Base-by-base conservation (phyloP, 2,329 filamentous ascomycete genomes). In the Microsporum audouinii region DNA sequence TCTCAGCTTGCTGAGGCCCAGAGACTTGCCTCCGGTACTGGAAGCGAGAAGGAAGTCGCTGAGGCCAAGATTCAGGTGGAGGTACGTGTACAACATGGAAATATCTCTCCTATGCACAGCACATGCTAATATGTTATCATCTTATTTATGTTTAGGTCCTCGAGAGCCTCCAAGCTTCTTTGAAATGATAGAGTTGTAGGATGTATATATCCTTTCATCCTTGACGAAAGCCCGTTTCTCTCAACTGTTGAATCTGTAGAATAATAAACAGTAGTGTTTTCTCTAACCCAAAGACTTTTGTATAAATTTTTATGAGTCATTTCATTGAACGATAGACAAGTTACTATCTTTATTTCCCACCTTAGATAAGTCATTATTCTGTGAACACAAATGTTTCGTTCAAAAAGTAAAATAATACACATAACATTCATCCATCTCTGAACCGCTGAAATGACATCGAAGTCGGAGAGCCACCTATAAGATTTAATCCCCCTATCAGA, bases 21-120 rank as follows among this genome's bases (percentile, higher is more conserved):
- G 80, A 97, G 96, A 86, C 87, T 97, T 73, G 91, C 87, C 71
- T 85, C 79, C 76, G 94, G 94, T 73, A 85, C 82, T 73, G 94
- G 92, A 72, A 96, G 90, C 77, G 94, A 96, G 84, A 87, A 91
- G 80, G 94, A 97, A 73, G 89, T 97, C 78, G 92, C 92, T 67
- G 94, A 99, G 85, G 94, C 94, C 68, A 97, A 96, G 85, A 92
- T 99, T 76, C 92, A 97, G 84, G 80, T 99, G 69, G 94, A 99
- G 90, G 92, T 96, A 78, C 74, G 81, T 29, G 17, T 43, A 17
- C 39, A 43, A 43, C 17, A 1, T n/a, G 17, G 17, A 23, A 23
- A 23, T 23, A 23, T 23, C 17, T 23, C 17, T 1, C 17, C 17
- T 23, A 23, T 23, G 17, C 17, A 23, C 17, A 23, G 17, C 17